Evolutionary conservation across 495 filamentous ascomycete genomes (phyloP), one percentile per base, ranked within the genome.

Genomic region (Hypoxylon cercidicola): DNA sequence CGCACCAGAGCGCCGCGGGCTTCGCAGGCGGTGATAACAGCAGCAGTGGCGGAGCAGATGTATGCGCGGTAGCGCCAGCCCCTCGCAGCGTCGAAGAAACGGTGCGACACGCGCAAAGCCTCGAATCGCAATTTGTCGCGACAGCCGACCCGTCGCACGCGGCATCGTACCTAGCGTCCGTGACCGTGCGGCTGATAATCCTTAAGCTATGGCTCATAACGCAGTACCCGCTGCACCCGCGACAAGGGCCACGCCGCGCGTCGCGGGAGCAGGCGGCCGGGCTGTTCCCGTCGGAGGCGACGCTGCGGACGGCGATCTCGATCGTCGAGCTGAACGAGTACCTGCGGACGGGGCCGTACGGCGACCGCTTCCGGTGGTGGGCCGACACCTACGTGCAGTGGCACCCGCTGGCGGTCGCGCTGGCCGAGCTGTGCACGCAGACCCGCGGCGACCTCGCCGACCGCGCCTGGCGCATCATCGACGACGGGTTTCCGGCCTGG

Each of bases 341-440:
- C 44, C 15, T 65, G 20, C 46, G 40, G 23, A 48, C 43, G 28
- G 63, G 65, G 13, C 73, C 68, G 18, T 72, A 57, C 44, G 50
- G 60, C 2, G 62, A 66, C 4, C 65, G 67, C 15, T 70, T 66
- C 46, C 39, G 56, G 30, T 75, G 73, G 74, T 76, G 74, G 74
- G 61, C 52, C 64, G 78, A 83, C 54, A 88, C 85, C 1, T 89
- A 91, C 69, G 84, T 89, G 44, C 90, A 92, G 68, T 90, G 87
- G 87, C 88, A 93, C 68, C 88, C 90, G 2, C 78, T 92, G 6
- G 87, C 87, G 13, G 88, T 89, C 54, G 79, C 84, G 13, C 74
- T 94, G 13, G 83, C 88, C 0, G 92, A 95, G 68, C 79, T 96
- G 5, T 89, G 88, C 72, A 79, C 86, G 19, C 62, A 58, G 70